These are phyloP conservation scores for Erythrophleum ivorense DNA, from an alignment of 331 rosid species.

Conservation along the genomic window DNA sequence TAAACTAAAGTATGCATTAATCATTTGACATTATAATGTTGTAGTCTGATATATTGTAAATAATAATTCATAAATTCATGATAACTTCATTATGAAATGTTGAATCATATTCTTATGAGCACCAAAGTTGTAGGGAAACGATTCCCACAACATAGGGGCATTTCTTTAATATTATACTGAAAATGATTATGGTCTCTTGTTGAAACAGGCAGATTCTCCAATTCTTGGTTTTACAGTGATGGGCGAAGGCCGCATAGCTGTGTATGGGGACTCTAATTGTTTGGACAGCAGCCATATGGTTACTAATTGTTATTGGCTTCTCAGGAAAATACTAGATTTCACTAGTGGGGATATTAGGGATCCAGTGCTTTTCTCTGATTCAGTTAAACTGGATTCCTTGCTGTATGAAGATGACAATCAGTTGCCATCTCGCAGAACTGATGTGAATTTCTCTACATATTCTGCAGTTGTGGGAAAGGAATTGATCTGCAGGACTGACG, in stretches of 20 bases:
- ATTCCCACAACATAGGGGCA: not conserved
- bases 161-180: not conserved
- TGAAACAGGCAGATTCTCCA: constrained; percentile 92
- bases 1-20: not conserved
- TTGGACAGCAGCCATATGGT: constrained; percentile 98
- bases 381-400: constrained; percentile 60
- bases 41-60: constrained; percentile 12
- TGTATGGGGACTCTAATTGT: constrained; percentile 97
- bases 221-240: constrained; percentile 76
- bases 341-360: constrained; percentile 73
- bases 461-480: constrained; percentile 83
- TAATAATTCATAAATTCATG: not conserved
- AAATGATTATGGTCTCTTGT: constrained; percentile 34
- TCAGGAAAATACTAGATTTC: constrained; percentile 82
- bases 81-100: not conserved
- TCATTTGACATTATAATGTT: constrained; percentile 22
- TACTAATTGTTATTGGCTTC: constrained; percentile 85
- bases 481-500: constrained; percentile 72
- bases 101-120: constrained; percentile 9
- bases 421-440: constrained; percentile 90
- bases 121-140: not conserved
- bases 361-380: constrained; percentile 78
- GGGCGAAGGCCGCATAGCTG: constrained; percentile 80
- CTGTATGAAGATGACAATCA: constrained; percentile 71
- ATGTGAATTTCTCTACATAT: constrained; percentile 84